Conservation (phyloP, 352 stramenopile species). For the Globisporangium acanthophoron region DNA sequence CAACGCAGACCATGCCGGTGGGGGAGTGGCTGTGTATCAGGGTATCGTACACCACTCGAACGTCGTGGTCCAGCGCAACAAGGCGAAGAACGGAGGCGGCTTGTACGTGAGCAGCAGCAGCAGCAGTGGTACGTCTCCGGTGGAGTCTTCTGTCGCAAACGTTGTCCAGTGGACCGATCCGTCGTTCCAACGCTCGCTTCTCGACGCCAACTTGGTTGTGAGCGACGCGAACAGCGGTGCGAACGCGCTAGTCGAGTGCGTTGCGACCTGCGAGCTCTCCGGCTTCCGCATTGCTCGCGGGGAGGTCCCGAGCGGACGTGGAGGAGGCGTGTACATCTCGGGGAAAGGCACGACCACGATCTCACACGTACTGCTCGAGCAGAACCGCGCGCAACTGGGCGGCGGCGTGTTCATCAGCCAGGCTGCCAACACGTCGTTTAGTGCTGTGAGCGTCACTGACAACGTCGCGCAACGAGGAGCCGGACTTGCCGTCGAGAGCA, state of each 20-base stretch:
- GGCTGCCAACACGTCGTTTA: constrained; percentile 9
- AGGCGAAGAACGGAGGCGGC: constrained; percentile 21
- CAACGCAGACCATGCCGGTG: constrained; percentile 19
- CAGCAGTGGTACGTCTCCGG: neutral
- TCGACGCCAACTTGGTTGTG: constrained; percentile 20
- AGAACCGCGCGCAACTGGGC: constrained; percentile 25
- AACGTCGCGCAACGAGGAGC: constrained; percentile 23
- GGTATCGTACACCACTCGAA: constrained; percentile 27
- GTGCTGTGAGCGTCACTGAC: constrained; percentile 15
- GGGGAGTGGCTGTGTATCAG: constrained; percentile 25
- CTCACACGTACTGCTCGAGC: constrained; percentile 14
- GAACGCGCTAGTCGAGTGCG: constrained; percentile 26
- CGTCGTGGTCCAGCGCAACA: constrained; percentile 21
- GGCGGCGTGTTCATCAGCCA: constrained; percentile 26
- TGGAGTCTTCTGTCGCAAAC: neutral
- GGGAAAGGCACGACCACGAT: constrained; percentile 19
- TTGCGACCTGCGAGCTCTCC: constrained; percentile 16
- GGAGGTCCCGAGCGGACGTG: constrained; percentile 14
- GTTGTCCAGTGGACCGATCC: constrained; percentile 1
- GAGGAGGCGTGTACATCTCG: constrained; percentile 26
- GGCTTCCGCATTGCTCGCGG: constrained; percentile 19
- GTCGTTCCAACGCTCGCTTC: constrained; percentile 11
- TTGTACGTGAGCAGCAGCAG: constrained; percentile 15
- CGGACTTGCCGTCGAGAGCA: constrained; percentile 17
- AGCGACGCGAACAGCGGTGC: constrained; percentile 11